Base-by-base conservation (phyloP, 2,329 filamentous ascomycete species). In the Colletotrichum gloeosporioides region DNA sequence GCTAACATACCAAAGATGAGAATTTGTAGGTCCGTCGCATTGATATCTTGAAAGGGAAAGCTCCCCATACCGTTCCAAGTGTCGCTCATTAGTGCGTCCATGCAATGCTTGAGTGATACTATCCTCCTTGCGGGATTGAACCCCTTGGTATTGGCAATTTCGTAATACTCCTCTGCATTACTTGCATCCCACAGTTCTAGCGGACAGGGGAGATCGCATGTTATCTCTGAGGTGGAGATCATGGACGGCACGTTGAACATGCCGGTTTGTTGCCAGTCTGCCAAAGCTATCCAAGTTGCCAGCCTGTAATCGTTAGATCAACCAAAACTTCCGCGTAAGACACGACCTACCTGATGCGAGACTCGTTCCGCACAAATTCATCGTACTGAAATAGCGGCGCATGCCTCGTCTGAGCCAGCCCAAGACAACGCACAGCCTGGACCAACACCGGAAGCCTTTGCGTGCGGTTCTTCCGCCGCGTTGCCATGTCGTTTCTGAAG, bases 181-280 rank as follows among this genome's bases (percentile, higher is more conserved):
- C 73, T 68, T 0, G 81, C 78, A 27, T 82, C 79, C 81, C 81
- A 83, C 0, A 83, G 75, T 15, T 79, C 77, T 0, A 66, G 67
- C 7, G 79, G 69, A 36, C 79, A 81, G 1, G 81, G 80, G 4
- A 82, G 68, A n/a, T 80, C 77, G 31, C 78, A 80, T 0, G 75
- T 79, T 62, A 83, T 69, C 65, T 83, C 82, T 31, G 69, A 53
- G 10, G 78, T 77, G 2, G 79, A 78, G 22, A 79, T 79, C 13
- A 77, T 32, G 4, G 78, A 76, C n/a, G 79, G 80, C 4, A 68
- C 69, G 62, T 82, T 79, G 61, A 78, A 80, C 69, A 81, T 77
- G 63, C 82, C 79, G 27, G 74, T 65, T 34, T 83, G 80, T 27
- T 82, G 81, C 80, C 81, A 82, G 69, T 82, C 81, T 8, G 74